Conservation (phyloP, 2,329 filamentous ascomycete genomes). For the Aspergillus tubingensis region DNA sequence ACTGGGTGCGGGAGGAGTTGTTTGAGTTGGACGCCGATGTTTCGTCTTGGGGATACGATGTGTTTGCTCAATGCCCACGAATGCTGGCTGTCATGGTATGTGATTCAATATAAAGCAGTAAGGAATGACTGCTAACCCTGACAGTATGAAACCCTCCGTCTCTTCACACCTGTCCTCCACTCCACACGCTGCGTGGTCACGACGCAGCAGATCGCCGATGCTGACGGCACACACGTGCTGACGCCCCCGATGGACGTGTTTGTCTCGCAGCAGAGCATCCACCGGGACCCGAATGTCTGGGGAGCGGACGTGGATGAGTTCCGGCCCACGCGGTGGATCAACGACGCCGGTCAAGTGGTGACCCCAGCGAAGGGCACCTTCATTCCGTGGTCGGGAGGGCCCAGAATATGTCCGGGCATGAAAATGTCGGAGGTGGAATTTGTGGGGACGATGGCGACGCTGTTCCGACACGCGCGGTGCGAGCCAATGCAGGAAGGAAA, state of each 20-base stretch:
- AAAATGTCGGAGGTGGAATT: conserved; percentile 61
- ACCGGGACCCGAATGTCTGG: conserved; percentile 4
- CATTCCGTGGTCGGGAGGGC: conserved; percentile 53
- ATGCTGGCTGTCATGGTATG: conserved; percentile 53
- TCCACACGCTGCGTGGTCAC: conserved; percentile 35
- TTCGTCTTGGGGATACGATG: conserved; percentile 43
- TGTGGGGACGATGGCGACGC: conserved; percentile 46
- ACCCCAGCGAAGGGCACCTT: conserved; percentile 46
- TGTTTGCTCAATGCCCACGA: conserved; percentile 49
- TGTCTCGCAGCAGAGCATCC: conserved; percentile 6
- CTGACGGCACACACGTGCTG: conserved; percentile 31
- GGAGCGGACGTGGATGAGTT: conserved; percentile 8
- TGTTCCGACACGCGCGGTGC: conserved; percentile 38
- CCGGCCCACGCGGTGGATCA: conserved; percentile 18
- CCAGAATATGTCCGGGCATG: conserved; percentile 54
- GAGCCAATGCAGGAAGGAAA: conserved; percentile 11
- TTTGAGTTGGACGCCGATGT: conserved; percentile 32
- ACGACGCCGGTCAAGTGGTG: conserved; percentile 28
- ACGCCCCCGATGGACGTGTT: conserved; percentile 37
- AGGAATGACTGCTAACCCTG: background rate
- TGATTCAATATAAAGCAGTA: background rate
- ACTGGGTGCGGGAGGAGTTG: conserved; percentile 56
- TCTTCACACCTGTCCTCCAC: conserved; percentile 45
- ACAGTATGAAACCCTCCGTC: conserved; percentile 46
- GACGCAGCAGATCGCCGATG: conserved; percentile 33